Conservation (phyloP, 2,329 filamentous ascomycete species). For the Aspergillus tanneri region DNA sequence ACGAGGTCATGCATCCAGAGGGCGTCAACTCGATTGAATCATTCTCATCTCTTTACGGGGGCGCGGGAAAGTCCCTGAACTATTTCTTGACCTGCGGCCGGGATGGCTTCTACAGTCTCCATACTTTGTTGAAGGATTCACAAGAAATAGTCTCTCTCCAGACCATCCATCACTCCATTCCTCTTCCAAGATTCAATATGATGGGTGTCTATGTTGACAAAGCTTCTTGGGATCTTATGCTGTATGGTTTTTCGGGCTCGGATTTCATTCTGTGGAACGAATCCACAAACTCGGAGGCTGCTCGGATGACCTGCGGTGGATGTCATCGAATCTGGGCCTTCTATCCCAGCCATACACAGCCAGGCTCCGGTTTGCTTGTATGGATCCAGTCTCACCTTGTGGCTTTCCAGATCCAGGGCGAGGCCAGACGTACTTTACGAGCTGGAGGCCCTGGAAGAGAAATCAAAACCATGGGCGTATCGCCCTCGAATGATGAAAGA, state of each 20-base stretch:
- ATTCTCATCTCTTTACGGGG: conserved; percentile 17
- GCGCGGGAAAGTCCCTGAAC: conserved; percentile 19
- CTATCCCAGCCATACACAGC: conserved; percentile 24
- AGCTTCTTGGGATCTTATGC: conserved; percentile 57
- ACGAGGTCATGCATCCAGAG: conserved; percentile 52
- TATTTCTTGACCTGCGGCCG: conserved; percentile 69
- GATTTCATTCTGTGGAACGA: conserved; percentile 82
- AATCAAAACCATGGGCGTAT: conserved; percentile 64
- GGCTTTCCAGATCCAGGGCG: conserved; percentile 39
- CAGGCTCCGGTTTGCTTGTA: conserved; percentile 57
- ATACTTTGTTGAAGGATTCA: conserved; percentile 32
- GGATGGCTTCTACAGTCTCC: conserved; percentile 73
- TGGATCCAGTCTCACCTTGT: conserved; percentile 71
- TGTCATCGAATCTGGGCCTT: conserved; percentile 76
- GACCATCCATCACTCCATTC: conserved; percentile 65
- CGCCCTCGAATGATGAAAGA: conserved; percentile 21
- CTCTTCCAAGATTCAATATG: conserved; percentile 73
- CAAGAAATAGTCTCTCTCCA: conserved; percentile 39
- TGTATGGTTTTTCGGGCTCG: conserved; percentile 79
- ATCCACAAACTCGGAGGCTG: conserved; percentile 65
- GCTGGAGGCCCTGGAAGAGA: conserved; percentile 81
- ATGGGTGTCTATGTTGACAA: conserved; percentile 66
- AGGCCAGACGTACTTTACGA: conserved; percentile 56
- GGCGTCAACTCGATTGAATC: conserved; percentile 65
- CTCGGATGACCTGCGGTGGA: conserved; percentile 77